These are phyloP conservation scores for Calonectria pauciramosa DNA, from an alignment of 2,329 filamentous ascomycete genomes.

Conservation along the genomic window DNA sequence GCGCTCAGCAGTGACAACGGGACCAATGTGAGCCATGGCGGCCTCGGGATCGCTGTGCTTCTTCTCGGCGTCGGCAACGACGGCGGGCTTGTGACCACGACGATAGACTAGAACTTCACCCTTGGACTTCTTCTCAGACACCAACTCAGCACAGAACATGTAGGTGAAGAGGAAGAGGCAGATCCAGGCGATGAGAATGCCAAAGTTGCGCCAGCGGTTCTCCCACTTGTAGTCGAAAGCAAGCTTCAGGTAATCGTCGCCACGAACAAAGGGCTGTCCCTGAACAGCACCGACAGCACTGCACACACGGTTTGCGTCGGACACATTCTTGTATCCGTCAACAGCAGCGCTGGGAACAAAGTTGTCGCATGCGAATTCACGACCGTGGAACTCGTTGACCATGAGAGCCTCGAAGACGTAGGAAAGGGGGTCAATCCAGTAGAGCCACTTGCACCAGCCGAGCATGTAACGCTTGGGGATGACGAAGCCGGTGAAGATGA, in stretches of 20 bases:
- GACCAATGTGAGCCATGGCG: constrained; percentile 63
- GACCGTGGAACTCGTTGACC: constrained; percentile 84
- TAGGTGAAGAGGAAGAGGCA: constrained; percentile 73
- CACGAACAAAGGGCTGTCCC: constrained; percentile 59
- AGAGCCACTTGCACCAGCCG: constrained; percentile 86
- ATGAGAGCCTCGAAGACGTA: constrained; percentile 87
- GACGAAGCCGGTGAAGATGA: constrained; percentile 80
- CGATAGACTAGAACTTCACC: constrained; percentile 83
- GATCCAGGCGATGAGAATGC: constrained; percentile 76
- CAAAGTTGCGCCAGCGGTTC: constrained; percentile 80
- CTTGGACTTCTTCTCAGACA: constrained; percentile 78
- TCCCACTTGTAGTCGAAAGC: constrained; percentile 66
- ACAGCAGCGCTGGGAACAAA: constrained; percentile 57
- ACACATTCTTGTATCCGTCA: constrained; percentile 42
- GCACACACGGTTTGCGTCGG: constrained; percentile 56
- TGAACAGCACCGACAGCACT: constrained; percentile 60
- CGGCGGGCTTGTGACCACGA: constrained; percentile 73
- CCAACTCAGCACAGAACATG: constrained; percentile 75
- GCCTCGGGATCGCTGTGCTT: constrained; percentile 73
- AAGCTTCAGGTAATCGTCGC: constrained; percentile 60
- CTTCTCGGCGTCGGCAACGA: constrained; percentile 70
- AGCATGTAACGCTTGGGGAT: constrained; percentile 79
- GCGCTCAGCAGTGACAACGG: constrained; percentile 61
- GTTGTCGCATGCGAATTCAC: constrained; percentile 67
- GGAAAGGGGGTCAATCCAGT: constrained; percentile 82